A percentile compares a stretch with the other conserved stretches of the same genome.
These are phyloP conservation scores for Zelonia costaricensis DNA, from an alignment of 208 protist genomes.

Conservation along the genomic window DNA sequence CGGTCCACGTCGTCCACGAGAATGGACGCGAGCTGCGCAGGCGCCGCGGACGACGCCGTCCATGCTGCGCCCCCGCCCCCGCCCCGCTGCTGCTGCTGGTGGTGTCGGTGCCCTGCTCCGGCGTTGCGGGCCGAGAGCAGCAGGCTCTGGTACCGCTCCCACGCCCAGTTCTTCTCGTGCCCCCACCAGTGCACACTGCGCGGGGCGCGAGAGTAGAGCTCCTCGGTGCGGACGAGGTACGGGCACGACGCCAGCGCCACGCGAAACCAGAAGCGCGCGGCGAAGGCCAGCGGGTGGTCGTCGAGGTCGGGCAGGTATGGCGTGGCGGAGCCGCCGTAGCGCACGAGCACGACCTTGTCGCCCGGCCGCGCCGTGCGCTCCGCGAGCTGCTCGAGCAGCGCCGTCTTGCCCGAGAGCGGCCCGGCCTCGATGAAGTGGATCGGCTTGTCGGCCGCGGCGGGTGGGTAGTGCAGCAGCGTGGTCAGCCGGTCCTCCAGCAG, in stretches of 20 bases:
- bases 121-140: conserved; percentile 34
- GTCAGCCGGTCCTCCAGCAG: conserved; percentile 79
- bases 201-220: conserved; percentile 75
- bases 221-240: conserved; percentile 71
- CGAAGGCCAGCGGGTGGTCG: conserved; percentile 80
- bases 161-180: conserved; percentile 76
- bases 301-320: conserved; percentile 81
- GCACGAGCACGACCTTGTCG: conserved; percentile 66
- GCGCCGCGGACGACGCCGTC: neutral
- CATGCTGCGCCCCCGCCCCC: neutral
- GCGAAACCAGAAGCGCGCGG: conserved; percentile 84
- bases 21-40: conserved; percentile 47
- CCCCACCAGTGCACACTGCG: conserved; percentile 77
- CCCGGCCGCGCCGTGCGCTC: conserved; percentile 40
- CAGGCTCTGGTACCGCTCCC: conserved; percentile 60
- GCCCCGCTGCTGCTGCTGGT: conserved; percentile 16
- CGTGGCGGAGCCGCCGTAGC: conserved; percentile 68
- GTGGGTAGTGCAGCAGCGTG: conserved; percentile 60
- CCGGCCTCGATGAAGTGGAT: conserved; percentile 82
- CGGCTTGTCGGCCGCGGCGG: conserved; percentile 52
- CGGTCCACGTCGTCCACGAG: conserved; percentile 79
- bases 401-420: conserved; percentile 69
- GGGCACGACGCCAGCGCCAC: conserved; percentile 74
- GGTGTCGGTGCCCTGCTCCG: conserved; percentile 19
- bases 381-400: conserved; percentile 67